A percentile compares a stretch with the other conserved stretches of the same genome.
Conservation (phyloP, 2,329 filamentous ascomycete species). For the Bipolaris gigantea region DNA sequence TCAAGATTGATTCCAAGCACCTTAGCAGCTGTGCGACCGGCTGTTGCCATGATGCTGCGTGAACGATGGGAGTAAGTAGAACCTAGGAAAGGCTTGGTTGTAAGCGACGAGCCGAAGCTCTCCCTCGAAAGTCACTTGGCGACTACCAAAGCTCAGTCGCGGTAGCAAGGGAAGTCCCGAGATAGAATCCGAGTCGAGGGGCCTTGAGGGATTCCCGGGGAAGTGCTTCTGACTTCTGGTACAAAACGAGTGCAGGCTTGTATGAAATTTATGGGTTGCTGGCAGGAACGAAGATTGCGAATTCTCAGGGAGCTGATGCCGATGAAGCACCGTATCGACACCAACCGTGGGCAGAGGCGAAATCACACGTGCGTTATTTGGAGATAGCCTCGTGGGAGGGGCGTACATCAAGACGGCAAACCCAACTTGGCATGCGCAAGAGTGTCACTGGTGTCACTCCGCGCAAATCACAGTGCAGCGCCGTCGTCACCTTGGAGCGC, state of each 20-base stretch:
- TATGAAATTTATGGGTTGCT: neutral
- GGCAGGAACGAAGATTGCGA: constrained; percentile 11
- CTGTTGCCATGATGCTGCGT: constrained; percentile 50
- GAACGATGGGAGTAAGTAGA: neutral
- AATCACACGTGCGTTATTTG: constrained; percentile 23
- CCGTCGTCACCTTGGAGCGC: constrained; percentile 15
- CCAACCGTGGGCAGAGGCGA: constrained; percentile 20
- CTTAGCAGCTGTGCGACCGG: constrained; percentile 75
- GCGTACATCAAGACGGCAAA: constrained; percentile 18
- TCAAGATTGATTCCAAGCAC: constrained; percentile 79
- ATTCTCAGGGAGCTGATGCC: constrained; percentile 9
- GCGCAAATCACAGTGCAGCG: constrained; percentile 26
- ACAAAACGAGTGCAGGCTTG: constrained; percentile 7
- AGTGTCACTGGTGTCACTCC: constrained; percentile 8
- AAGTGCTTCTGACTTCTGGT: neutral
- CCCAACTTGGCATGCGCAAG: constrained; percentile 26
- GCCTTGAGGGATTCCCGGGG: no score
- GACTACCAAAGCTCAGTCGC: neutral
- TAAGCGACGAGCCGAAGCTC: neutral
- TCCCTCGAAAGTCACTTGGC: neutral
- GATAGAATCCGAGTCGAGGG: neutral
- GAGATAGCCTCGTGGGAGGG: constrained; percentile 16
- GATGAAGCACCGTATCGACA: constrained; percentile 21
- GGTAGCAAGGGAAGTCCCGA: neutral
- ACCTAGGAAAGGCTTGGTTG: neutral